These are phyloP conservation scores for Pterocarpus santalinus DNA, from an alignment of 306 rosid species.

Conservation along the genomic window DNA sequence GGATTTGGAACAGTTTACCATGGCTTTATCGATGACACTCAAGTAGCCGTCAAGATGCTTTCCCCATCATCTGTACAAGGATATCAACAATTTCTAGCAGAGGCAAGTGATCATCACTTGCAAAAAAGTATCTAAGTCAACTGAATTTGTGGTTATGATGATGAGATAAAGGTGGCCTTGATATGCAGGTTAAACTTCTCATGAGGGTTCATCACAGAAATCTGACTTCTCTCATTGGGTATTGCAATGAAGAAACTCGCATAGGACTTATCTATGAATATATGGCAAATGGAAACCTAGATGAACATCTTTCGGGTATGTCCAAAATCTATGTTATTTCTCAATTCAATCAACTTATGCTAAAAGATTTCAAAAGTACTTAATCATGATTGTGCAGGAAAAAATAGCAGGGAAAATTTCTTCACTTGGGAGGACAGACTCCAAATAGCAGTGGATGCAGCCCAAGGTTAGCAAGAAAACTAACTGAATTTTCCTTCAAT, in stretches of 20 bases:
- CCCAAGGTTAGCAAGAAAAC: constrained; percentile 48
- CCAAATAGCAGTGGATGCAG: constrained; percentile 50
- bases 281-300: constrained; percentile 51
- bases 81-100: constrained; percentile 56
- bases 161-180: not conserved
- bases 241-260: not conserved
- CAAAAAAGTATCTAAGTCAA: constrained; percentile 41
- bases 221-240: constrained; percentile 34
- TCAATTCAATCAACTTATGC: not conserved
- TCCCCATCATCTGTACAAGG: constrained; percentile 53
- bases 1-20: constrained; percentile 58
- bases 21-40: constrained; percentile 47
- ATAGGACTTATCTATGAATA: constrained; percentile 52
- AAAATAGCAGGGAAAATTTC: not conserved
- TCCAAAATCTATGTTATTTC: not conserved
- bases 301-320: constrained; percentile 53
- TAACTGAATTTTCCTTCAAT: not conserved
- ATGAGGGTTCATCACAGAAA: constrained; percentile 44
- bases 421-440: constrained; percentile 55
- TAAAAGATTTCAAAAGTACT: not conserved
- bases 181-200: constrained; percentile 21
- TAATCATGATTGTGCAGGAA: not conserved
- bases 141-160: too few species aligned
- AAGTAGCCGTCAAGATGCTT: constrained; percentile 64
- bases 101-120: constrained; percentile 45